These are phyloP conservation scores for Salvia rosmarinus DNA, from an alignment of 257 asterid genomes.

Conservation along the genomic window DNA sequence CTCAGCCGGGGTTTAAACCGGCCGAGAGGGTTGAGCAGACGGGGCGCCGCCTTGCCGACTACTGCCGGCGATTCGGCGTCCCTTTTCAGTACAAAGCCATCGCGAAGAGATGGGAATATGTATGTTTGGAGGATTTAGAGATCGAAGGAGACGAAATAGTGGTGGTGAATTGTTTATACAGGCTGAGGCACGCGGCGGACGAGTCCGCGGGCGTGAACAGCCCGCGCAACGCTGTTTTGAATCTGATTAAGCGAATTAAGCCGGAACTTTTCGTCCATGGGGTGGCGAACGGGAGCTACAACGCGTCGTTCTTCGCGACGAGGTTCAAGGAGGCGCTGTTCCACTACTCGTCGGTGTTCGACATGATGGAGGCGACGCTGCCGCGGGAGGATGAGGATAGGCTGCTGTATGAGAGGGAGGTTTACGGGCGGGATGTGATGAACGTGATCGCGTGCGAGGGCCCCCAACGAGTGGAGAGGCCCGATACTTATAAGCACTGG, in stretches of 20 bases:
- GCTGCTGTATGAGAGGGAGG: conserved; percentile 48
- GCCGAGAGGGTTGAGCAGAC: conserved; percentile 65
- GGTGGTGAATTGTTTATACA: conserved; percentile 60
- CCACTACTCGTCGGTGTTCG: conserved; percentile 58
- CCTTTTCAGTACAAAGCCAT: conserved; percentile 59
- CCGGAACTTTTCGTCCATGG: conserved; percentile 56
- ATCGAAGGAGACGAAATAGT: conserved; percentile 56
- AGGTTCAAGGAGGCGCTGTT: conserved; percentile 52
- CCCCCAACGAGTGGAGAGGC: conserved; percentile 49
- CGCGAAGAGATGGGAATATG: conserved; percentile 66
- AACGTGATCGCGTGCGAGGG: conserved; percentile 66
- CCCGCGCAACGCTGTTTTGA: conserved; percentile 50
- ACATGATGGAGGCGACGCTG: conserved; percentile 56
- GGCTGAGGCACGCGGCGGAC: conserved; percentile 55
- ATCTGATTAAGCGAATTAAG: conserved; percentile 41
- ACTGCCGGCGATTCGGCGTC: conserved; percentile 54
- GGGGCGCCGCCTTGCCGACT: conserved; percentile 50
- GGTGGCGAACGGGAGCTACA: conserved; percentile 47
- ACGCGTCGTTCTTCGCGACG: conserved; percentile 46
- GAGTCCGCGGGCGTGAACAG: conserved; percentile 40
- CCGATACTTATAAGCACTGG: conserved; percentile 64
- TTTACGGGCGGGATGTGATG: conserved; percentile 56
- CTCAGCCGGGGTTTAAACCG: conserved; percentile 67
- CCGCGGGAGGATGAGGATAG: conserved; percentile 52
- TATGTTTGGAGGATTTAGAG: conserved; percentile 49